A percentile compares a stretch with the other conserved stretches of the same genome.
phyloP scores from a whole-genome alignment of 805 yeast species.

The Wickerhamomyces strasburgensis region DNA sequence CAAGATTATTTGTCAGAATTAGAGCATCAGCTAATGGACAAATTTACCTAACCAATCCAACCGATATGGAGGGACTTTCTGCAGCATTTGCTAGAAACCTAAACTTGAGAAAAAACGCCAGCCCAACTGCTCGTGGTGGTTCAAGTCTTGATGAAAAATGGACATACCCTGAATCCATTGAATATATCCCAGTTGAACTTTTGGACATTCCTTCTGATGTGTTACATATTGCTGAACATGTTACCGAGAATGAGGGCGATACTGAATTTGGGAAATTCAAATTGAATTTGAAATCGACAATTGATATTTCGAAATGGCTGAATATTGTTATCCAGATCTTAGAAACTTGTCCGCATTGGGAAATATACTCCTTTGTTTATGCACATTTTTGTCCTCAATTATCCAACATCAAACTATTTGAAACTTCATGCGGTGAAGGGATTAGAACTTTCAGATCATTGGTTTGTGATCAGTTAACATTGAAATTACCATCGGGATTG shows the following conservation, averaged over 20 bases:
- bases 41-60: conserved; percentile 47
- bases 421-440: conserved; percentile 31
- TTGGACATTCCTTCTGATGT: conserved; percentile 36
- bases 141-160: conserved; percentile 35
- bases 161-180: conserved; percentile 56
- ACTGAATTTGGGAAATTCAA: no score
- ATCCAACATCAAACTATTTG: conserved; percentile 50
- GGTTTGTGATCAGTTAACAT: conserved; percentile 55
- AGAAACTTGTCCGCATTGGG: conserved; percentile 61
- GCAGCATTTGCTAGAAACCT: conserved; percentile 51
- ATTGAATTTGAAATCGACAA: conserved; percentile 9
- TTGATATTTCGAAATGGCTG: conserved; percentile 52
- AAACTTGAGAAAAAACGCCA: conserved; percentile 20
- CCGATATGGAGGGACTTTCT: conserved; percentile 63
- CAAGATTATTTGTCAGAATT: conserved; percentile 50
- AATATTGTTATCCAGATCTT: conserved; percentile 43
- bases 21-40: conserved; percentile 42
- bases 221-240: conserved; percentile 21
- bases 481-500: conserved; percentile 40
- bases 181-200: conserved; percentile 41
- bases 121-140: conserved; percentile 12
- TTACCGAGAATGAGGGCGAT: no score
- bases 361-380: conserved; percentile 57
- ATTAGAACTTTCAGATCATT: conserved; percentile 38
- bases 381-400: conserved; percentile 71